Evolutionary conservation across 495 filamentous ascomycete genomes (phyloP), one percentile per base, ranked within the genome.

Genomic region (Xylaria cubensis): DNA sequence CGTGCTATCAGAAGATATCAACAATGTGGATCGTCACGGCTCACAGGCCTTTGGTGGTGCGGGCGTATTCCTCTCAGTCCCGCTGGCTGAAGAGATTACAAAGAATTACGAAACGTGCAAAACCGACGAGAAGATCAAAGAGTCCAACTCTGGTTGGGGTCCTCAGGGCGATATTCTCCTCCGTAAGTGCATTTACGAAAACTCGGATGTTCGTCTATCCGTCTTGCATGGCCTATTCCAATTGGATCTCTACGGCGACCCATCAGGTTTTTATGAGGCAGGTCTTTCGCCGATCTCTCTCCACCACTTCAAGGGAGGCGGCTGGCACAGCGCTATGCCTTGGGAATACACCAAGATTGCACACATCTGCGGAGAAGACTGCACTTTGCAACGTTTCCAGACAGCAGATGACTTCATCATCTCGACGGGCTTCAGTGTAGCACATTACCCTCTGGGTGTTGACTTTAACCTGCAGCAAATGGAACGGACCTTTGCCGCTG

Each of bases 41-140:
- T 86, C 90, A 48, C 89, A 92, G 73, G 90, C 90, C 44, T 93
- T 92, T 75, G 91, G 91, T 73, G 91, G 91, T 71, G 91, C 89
- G 13, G 92, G 92, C 69, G 88, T 93, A 5, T 92, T 94, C 71
- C 83, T 94, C 41, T 91, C 89, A 4, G 84, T 88, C 64, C 87
- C 91, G 12, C 80, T 92, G 61, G 87, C 90, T 12, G 84, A 86
- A 48, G 77, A 89, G 32, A 81, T 94, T 24, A 85, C 90, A 51
- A 86, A 87, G 24, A 83, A 87, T 34, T 92, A 88, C 74, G 84
- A 80, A 10, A 87, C 76, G 75, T 88, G 76, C 85, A 87, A 82
- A 79, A 86, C 74, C 73, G 80, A 85, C 1, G 73, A 86, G 55
- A 88, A 88, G 76, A 79, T 88, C 34, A 71, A 80, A 29, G 83